Conservation (phyloP, 2,329 filamentous ascomycete species). For the Aspergillus sp. region DNA sequence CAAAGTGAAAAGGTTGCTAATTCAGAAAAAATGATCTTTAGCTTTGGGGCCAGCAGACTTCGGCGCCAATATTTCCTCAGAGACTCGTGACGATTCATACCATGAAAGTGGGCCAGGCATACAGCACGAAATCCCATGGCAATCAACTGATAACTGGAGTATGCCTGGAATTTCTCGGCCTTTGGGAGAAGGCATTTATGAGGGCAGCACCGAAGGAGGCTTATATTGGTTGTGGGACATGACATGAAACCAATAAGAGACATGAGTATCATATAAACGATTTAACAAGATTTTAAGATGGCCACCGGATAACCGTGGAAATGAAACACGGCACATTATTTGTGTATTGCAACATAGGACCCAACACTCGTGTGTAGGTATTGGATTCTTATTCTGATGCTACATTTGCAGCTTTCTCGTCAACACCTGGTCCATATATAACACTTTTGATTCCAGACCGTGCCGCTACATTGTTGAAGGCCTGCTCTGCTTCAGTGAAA, state of each 20-base stretch:
- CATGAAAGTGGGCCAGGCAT: too few relatives aligned
- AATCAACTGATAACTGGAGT: conserved; percentile 8
- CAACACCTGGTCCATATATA: conserved; percentile 33
- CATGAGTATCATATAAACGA: too few relatives aligned
- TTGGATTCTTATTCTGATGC: too few relatives aligned
- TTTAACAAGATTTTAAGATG: too few relatives aligned
- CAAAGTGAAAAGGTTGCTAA: too few relatives aligned
- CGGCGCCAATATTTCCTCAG: too few relatives aligned
- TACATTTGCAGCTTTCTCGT: conserved; percentile 4
- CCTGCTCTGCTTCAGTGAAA: conserved; percentile 76
- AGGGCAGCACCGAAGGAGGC: conserved; percentile 21
- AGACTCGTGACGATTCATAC: too few relatives aligned
- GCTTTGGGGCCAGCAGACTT: background rate
- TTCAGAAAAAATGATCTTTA: background rate
- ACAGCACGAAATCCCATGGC: too few relatives aligned
- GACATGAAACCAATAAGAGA: conserved; percentile 17
- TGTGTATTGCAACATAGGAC: too few relatives aligned
- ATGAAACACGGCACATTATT: too few relatives aligned
- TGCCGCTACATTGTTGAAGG: conserved; percentile 77
- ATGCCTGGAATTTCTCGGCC: background rate
- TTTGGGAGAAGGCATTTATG: background rate
- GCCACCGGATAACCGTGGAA: too few relatives aligned
- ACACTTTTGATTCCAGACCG: conserved; percentile 58
- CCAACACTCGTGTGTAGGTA: too few relatives aligned
- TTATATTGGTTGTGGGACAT: conserved; percentile 34